A percentile compares a stretch with the other conserved stretches of the same genome.
phyloP scores from a whole-genome alignment of 1,284 basidiomycete species.

The Boletus hoseneyae region DNA sequence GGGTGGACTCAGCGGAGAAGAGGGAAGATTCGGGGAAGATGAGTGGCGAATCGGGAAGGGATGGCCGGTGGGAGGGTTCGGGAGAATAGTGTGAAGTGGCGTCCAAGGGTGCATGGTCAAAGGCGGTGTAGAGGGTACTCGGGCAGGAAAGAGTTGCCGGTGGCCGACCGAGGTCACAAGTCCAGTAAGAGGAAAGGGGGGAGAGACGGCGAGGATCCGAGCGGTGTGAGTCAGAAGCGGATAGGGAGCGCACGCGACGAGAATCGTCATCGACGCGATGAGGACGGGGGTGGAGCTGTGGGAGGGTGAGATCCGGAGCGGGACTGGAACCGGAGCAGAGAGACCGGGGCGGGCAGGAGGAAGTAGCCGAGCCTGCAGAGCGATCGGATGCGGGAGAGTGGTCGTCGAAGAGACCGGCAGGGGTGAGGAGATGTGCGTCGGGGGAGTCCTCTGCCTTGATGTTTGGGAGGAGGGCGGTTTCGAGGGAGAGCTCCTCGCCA shows the following conservation, averaged over 20 bases:
- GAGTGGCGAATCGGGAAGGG: constrained; percentile 33
- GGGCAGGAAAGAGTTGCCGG: constrained; percentile 29
- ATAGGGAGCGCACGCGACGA: constrained; percentile 33
- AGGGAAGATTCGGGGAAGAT: constrained; percentile 30
- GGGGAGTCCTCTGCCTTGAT: constrained; percentile 49
- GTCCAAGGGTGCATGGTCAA: constrained; percentile 19
- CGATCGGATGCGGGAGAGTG: constrained; percentile 34
- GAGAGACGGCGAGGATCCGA: constrained; percentile 35
- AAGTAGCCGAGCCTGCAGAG: constrained; percentile 29
- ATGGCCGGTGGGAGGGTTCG: constrained; percentile 31
- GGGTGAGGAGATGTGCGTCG: constrained; percentile 37
- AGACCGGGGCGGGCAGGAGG: constrained; percentile 26
- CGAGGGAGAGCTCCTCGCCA: constrained; percentile 64
- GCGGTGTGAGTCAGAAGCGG: constrained; percentile 27
- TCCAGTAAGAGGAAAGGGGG: constrained; percentile 32
- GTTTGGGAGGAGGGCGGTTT: constrained; percentile 40
- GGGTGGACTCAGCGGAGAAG: constrained; percentile 28
- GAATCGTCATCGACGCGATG: constrained; percentile 27
- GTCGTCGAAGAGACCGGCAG: constrained; percentile 31
- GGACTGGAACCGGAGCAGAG: constrained; percentile 28
- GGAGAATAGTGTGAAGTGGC: constrained; percentile 25
- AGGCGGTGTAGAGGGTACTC: constrained; percentile 26
- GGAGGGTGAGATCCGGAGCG: constrained; percentile 27
- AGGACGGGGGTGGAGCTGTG: constrained; percentile 23
- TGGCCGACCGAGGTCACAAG: constrained; percentile 25